Evolutionary conservation across 768 basidiomycete genomes (phyloP).

Genomic region (Goffeauzyma gilvescens): DNA sequence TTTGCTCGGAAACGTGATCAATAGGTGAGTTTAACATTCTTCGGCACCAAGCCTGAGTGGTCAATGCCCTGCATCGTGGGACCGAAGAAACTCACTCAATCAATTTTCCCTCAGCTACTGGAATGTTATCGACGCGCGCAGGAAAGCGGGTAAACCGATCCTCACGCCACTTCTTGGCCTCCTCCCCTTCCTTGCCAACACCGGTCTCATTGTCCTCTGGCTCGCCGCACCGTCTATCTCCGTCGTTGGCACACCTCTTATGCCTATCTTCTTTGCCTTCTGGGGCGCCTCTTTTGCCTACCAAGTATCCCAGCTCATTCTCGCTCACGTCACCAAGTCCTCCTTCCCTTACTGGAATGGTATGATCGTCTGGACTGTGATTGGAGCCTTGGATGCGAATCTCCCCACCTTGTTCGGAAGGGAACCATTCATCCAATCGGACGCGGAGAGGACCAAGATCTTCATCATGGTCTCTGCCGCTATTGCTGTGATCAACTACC

Average conservation of each 20-base stretch:
- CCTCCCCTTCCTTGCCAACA: conserved; percentile 57
- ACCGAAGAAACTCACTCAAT: no score
- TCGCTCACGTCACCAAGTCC: conserved; percentile 71
- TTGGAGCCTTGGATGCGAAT: conserved; percentile 70
- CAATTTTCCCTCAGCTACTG: conserved; percentile 42
- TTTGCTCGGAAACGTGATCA: conserved; percentile 59
- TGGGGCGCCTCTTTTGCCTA: conserved; percentile 52
- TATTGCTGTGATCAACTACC: conserved; percentile 52
- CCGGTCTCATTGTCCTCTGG: conserved; percentile 61
- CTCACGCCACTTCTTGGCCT: conserved; percentile 50
- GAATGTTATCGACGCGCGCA: conserved; percentile 56
- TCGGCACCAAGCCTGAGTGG: no score
- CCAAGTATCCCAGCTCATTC: conserved; percentile 74
- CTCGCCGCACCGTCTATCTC: conserved; percentile 50
- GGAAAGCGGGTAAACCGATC: conserved; percentile 31
- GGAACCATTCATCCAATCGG: conserved; percentile 55
- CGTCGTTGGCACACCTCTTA: conserved; percentile 56
- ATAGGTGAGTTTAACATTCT: conserved; percentile 37
- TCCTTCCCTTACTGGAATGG: conserved; percentile 73
- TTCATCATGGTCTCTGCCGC: conserved; percentile 56
- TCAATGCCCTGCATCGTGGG: no score
- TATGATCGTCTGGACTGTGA: conserved; percentile 62
- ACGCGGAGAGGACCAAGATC: conserved; percentile 42
- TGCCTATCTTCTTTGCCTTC: conserved; percentile 71
- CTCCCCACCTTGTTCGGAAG: conserved; percentile 48